A percentile compares a stretch with the other conserved stretches of the same genome.
phyloP scores from a whole-genome alignment of 164 flowering plant species.

The Nelumbo lutea region DNA sequence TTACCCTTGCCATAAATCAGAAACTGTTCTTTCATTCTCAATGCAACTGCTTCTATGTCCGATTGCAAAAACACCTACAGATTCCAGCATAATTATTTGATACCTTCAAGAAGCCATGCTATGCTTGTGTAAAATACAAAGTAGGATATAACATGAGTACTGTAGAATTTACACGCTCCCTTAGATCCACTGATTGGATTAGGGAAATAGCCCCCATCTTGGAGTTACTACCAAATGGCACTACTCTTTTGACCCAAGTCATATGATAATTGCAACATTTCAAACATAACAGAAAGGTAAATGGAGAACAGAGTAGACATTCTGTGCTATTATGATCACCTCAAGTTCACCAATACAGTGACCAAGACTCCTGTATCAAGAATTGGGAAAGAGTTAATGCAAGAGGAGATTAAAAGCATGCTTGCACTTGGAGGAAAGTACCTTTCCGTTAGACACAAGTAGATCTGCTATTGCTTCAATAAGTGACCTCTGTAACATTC shows the following conservation, averaged over 20 bases:
- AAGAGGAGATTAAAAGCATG: background rate
- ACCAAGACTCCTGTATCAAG: background rate
- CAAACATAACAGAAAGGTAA: background rate
- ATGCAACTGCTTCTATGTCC: constrained; percentile 68
- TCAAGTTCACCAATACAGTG: background rate
- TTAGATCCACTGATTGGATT: background rate
- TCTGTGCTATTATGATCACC: background rate
- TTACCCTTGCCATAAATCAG: constrained; percentile 55
- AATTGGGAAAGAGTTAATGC: background rate
- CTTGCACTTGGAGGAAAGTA: constrained; percentile 16
- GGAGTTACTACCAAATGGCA: background rate
- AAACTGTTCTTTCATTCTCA: constrained; percentile 68
- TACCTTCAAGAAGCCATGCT: background rate
- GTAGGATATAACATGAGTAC: background rate
- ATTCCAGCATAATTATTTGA: constrained; percentile 7
- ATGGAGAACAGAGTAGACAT: background rate
- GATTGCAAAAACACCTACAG: constrained; percentile 80
- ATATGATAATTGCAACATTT: background rate
- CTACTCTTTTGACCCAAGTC: background rate
- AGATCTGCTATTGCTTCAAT: constrained; percentile 71
- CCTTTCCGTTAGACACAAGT: constrained; percentile 66
- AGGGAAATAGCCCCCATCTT: background rate
- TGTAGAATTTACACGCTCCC: background rate
- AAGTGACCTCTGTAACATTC: constrained; percentile 75
- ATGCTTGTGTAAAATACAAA: background rate